These are phyloP conservation scores for Botrytis medusae DNA, from an alignment of 2,329 filamentous ascomycete species.

Conservation along the genomic window DNA sequence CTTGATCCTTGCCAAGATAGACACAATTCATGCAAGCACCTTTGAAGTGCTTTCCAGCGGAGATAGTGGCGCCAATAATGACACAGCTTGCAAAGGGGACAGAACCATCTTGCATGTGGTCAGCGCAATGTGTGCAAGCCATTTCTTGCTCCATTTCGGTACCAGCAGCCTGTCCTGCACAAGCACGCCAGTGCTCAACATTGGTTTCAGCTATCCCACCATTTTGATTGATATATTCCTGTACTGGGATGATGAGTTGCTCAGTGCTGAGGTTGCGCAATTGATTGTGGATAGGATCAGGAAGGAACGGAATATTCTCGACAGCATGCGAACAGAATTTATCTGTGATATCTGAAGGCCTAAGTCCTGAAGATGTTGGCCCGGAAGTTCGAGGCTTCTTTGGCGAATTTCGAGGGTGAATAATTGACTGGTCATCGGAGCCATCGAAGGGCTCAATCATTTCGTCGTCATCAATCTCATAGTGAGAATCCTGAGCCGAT, in stretches of 20 bases:
- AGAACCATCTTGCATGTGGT: not conserved
- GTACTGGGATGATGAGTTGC: not conserved
- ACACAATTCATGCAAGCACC: constrained; percentile 16
- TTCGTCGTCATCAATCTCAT: not conserved
- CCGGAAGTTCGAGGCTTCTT: not conserved
- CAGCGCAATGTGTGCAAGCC: not conserved
- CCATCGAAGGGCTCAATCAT: no score
- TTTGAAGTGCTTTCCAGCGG: not conserved
- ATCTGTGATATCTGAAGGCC: not conserved
- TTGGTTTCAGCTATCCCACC: not conserved
- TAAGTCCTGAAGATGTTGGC: not conserved
- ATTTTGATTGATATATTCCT: not conserved
- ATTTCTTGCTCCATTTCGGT: not conserved
- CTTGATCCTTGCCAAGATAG: constrained; percentile 6
- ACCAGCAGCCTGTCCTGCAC: constrained; percentile 9
- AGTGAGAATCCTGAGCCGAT: not conserved
- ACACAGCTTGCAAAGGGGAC: constrained; percentile 10
- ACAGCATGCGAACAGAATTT: constrained; percentile 7
- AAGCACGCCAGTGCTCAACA: constrained; percentile 15
- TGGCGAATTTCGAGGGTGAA: not conserved
- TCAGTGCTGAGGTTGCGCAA: not conserved
- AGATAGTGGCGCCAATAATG: not conserved
- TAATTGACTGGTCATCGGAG: not conserved
- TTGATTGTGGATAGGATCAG: not conserved
- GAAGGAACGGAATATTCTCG: constrained; percentile 9